Evolutionary conservation across 2,329 filamentous ascomycete species (phyloP).

Genomic region (Boeremia lycopersici): DNA sequence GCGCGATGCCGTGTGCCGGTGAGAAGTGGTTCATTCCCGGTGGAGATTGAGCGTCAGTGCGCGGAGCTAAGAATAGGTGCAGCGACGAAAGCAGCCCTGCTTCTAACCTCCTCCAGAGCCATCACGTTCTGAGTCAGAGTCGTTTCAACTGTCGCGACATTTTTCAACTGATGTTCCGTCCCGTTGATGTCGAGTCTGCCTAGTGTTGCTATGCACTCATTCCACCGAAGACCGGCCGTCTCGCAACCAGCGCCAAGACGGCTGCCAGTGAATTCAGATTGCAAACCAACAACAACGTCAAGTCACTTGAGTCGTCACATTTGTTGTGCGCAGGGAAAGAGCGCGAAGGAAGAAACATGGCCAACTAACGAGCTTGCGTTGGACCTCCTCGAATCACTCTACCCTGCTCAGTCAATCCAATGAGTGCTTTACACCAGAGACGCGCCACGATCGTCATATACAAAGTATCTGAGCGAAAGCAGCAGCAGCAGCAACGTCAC

Average conservation of each 20-base stretch:
- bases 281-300: conserved; percentile 17
- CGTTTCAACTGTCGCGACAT: conserved; percentile 16
- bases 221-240: conserved; percentile 21
- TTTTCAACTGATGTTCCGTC: conserved; percentile 7
- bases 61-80: conserved; percentile 13
- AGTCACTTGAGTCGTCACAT: conserved; percentile 7
- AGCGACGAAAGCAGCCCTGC: conserved; percentile 18
- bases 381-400: neutral
- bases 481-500: neutral
- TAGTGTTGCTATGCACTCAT: conserved; percentile 8
- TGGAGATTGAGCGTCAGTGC: conserved; percentile 10
- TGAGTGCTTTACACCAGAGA: neutral
- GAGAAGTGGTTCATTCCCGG: conserved; percentile 13
- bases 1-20: conserved; percentile 20
- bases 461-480: neutral
- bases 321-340: conserved; percentile 17
- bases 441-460: neutral
- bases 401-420: neutral
- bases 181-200: conserved; percentile 12
- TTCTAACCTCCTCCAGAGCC: conserved; percentile 11
- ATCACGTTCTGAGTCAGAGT: conserved; percentile 13
- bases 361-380: conserved; percentile 27
- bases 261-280: conserved; percentile 17
- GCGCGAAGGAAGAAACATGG: conserved; percentile 28
- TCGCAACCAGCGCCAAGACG: conserved; percentile 10